Evolutionary conservation across 2,329 filamentous ascomycete species (phyloP).

Genomic region (Xylaria sp.): DNA sequence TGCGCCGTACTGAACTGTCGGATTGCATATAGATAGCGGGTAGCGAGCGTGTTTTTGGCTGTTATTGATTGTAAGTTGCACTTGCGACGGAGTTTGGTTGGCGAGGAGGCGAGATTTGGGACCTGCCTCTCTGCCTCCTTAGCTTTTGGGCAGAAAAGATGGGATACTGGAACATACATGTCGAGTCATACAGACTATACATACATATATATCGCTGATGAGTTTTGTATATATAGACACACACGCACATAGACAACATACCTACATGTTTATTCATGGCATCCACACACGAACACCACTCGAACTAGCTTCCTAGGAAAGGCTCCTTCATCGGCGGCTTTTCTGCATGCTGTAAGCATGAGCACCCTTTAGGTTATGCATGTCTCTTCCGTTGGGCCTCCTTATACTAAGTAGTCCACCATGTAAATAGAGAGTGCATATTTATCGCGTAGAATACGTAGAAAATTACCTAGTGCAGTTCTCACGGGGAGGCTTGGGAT

Average conservation of each 20-base stretch:
- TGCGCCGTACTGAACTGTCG: neutral
- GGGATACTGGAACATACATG: neutral
- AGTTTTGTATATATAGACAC: neutral
- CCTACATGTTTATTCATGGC: neutral
- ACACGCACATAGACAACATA: neutral
- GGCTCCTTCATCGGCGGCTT: no score
- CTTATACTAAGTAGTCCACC: no score
- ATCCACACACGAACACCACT: neutral
- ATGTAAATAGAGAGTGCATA: no score
- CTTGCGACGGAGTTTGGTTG: neutral
- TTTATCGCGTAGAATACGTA: no score
- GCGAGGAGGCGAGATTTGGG: neutral
- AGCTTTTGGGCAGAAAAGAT: neutral
- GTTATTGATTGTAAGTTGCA: neutral
- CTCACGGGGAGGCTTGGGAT: no score
- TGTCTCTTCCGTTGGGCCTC: no score
- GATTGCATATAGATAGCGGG: neutral
- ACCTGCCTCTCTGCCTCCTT: neutral
- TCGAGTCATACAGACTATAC: neutral
- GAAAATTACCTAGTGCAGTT: no score
- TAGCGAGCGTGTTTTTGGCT: neutral
- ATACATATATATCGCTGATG: neutral
- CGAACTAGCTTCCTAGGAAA: no score
- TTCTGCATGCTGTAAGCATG: no score
- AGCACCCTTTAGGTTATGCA: no score